Evolutionary conservation across 306 rosid genomes (phyloP).

Genomic region (Prunus fruticosa): DNA sequence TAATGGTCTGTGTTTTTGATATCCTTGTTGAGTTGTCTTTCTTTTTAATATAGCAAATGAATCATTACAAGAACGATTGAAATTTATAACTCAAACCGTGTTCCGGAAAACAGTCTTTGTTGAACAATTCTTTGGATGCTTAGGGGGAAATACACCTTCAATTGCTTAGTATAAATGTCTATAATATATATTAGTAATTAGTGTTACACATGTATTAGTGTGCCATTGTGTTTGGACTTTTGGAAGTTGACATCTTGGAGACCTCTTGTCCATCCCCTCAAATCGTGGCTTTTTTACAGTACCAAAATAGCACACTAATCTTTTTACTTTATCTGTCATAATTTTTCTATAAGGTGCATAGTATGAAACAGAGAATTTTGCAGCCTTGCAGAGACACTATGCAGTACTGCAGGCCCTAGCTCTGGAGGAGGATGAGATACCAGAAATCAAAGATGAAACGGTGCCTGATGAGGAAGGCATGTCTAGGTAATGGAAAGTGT

Average conservation of each 20-base stretch:
- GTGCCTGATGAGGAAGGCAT: slow-evolving; percentile 89
- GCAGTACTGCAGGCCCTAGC: slow-evolving; percentile 85
- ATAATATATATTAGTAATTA: background rate
- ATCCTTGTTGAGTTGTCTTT: background rate
- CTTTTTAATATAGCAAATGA: background rate
- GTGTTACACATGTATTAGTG: background rate
- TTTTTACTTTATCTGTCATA: background rate
- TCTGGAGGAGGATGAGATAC: slow-evolving; percentile 80
- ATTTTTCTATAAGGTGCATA: background rate
- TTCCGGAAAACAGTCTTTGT: background rate
- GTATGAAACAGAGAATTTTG: slow-evolving; percentile 18
- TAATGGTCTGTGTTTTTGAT: background rate
- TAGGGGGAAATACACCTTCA: background rate
- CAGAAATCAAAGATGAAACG: slow-evolving; percentile 81
- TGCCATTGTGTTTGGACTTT: background rate
- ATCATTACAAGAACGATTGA: background rate
- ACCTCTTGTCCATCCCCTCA: background rate
- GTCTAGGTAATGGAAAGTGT: slow-evolving; percentile 53
- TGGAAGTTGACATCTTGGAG: background rate
- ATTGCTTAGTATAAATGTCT: background rate
- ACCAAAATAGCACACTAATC: background rate
- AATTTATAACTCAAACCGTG: background rate
- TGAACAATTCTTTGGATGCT: background rate
- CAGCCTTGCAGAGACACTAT: slow-evolving; percentile 97
- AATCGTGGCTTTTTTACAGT: background rate